These are phyloP conservation scores for Skeletonema tropicum DNA, from an alignment of 108 stramenopile genomes.

Conservation along the genomic window DNA sequence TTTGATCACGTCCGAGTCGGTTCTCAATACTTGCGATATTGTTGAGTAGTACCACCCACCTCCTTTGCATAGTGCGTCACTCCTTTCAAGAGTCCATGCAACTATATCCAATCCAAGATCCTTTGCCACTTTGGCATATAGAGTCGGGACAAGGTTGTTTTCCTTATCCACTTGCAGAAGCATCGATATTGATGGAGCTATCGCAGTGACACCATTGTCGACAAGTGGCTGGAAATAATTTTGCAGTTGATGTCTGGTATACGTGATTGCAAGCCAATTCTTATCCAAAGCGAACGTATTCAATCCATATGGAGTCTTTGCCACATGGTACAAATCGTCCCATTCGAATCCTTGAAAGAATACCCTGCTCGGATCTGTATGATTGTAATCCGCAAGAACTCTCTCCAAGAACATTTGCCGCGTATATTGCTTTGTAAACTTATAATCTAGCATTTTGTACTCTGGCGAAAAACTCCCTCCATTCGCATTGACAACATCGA, in stretches of 20 bases:
- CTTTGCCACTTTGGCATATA: constrained; percentile 14
- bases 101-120: constrained; percentile 18
- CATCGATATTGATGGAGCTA: constrained; percentile 16
- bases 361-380: constrained; percentile 1
- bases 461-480: constrained; percentile 15
- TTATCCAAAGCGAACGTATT: constrained; percentile 15
- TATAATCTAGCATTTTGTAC: constrained; percentile 10
- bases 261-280: not conserved
- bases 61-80: not conserved
- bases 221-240: constrained; percentile 17
- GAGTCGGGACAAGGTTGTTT: constrained; percentile 3
- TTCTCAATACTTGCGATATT: constrained; percentile 4
- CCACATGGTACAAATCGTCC: constrained; percentile 19
- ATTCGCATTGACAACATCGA: constrained; percentile 9
- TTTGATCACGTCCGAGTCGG: constrained; percentile 19
- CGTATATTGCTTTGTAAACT: not conserved
- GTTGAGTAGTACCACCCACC: constrained; percentile 17
- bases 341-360: constrained; percentile 9
- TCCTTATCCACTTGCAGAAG: constrained; percentile 11
- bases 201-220: constrained; percentile 5
- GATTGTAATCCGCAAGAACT: constrained; percentile 2
- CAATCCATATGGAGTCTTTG: not conserved
- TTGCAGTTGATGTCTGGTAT: constrained; percentile 4
- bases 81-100: constrained; percentile 16
- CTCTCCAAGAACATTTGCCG: not conserved